Conservation (phyloP, 2,329 filamentous ascomycete species). For the Pseudogymnoascus sp. region DNA sequence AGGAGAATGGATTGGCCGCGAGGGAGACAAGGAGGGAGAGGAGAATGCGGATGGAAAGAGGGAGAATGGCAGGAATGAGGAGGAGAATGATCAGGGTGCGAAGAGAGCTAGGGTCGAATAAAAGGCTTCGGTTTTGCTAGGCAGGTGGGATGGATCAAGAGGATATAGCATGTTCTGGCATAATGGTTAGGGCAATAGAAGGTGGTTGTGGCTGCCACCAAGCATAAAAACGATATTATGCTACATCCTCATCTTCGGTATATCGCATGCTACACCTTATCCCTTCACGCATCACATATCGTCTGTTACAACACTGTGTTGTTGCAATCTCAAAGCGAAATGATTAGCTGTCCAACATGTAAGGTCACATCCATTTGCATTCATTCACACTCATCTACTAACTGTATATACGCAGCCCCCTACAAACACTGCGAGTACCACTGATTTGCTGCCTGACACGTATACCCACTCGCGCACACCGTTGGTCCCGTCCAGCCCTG, state of each 20-base stretch:
- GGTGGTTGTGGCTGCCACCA: neutral
- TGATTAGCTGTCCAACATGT: too few relatives aligned
- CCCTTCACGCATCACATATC: too few relatives aligned
- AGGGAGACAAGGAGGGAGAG: slow-evolving; percentile 26
- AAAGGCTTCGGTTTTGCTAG: neutral
- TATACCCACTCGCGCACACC: slow-evolving; percentile 9
- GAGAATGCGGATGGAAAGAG: slow-evolving; percentile 35
- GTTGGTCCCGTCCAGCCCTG: slow-evolving; percentile 5
- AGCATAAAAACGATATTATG: neutral
- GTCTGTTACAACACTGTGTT: too few relatives aligned
- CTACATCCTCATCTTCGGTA: too few relatives aligned
- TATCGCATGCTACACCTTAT: too few relatives aligned
- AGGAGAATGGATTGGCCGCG: slow-evolving; percentile 63
- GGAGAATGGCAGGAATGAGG: slow-evolving; percentile 47
- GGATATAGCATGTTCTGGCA: neutral
- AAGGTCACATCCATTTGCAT: too few relatives aligned
- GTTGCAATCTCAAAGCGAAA: too few relatives aligned
- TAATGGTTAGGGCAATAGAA: neutral
- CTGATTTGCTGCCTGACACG: slow-evolving; percentile 17
- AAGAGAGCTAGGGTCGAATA: slow-evolving; percentile 26
- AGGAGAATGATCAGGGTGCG: slow-evolving; percentile 35
- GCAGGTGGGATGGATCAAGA: neutral
- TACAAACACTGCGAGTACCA: slow-evolving; percentile 16
- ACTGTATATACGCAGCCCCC: neutral
- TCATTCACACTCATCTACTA: neutral